These are phyloP conservation scores for Ustilago crameri DNA, from an alignment of 1,284 basidiomycete species.

Conservation along the genomic window DNA sequence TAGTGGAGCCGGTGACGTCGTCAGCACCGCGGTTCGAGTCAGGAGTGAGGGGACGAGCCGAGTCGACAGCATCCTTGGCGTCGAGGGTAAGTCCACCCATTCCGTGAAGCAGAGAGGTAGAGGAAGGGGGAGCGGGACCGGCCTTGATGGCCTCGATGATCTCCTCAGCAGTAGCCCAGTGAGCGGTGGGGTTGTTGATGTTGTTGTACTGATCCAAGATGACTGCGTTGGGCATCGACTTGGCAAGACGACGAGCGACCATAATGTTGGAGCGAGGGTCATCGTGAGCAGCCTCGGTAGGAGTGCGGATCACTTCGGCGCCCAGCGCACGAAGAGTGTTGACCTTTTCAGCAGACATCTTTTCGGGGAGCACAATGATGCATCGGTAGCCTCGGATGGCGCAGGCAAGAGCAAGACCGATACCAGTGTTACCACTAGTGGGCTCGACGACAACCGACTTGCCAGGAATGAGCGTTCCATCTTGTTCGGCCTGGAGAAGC, in stretches of 20 bases:
- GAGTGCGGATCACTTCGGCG: slow-evolving; percentile 92
- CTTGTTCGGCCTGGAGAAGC: slow-evolving; percentile 89
- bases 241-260: slow-evolving; percentile 80
- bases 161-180: slow-evolving; percentile 61
- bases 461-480: slow-evolving; percentile 86
- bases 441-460: slow-evolving; percentile 89
- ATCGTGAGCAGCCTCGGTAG: slow-evolving; percentile 88
- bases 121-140: slow-evolving; percentile 57
- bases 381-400: slow-evolving; percentile 82
- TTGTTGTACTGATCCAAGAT: slow-evolving; percentile 89
- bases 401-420: slow-evolving; percentile 76
- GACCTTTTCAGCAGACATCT: slow-evolving; percentile 97
- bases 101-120: slow-evolving; percentile 46
- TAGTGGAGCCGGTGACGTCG: slow-evolving; percentile 27
- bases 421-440: slow-evolving; percentile 93
- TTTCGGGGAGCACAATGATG: slow-evolving; percentile 91
- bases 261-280: slow-evolving; percentile 88
- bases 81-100: slow-evolving; percentile 69
- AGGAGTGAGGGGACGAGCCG: slow-evolving; percentile 47
- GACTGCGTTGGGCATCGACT: slow-evolving; percentile 83
- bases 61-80: slow-evolving; percentile 19
- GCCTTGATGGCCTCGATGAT: slow-evolving; percentile 78
- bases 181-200: slow-evolving; percentile 72
- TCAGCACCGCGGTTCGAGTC: slow-evolving; percentile 48
- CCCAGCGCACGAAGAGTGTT: slow-evolving; percentile 89